phyloP scores from a whole-genome alignment of 345 rosid genomes.

The Citrus hindsii region DNA sequence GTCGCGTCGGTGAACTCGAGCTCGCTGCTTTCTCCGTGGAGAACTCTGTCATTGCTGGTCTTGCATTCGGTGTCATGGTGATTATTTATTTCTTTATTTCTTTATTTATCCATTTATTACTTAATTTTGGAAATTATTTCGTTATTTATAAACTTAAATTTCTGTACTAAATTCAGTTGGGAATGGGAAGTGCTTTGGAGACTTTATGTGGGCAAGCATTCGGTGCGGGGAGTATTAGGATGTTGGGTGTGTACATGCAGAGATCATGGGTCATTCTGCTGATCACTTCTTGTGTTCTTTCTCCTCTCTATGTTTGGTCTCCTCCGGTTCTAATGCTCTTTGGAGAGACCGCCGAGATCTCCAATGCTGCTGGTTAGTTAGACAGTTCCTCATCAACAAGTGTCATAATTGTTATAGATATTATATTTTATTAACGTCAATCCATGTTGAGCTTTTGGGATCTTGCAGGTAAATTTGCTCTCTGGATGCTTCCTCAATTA shows the following conservation, averaged over 20 bases:
- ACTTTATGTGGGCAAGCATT: conserved; percentile 91
- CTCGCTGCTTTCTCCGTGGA: conserved; percentile 89
- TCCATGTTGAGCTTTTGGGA: not conserved
- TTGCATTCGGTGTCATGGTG: conserved; percentile 85
- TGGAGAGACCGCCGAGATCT: conserved; percentile 73
- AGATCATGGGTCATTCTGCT: conserved; percentile 89
- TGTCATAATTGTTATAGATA: not conserved
- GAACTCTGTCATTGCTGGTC: conserved; percentile 86
- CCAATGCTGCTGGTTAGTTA: conserved; percentile 71
- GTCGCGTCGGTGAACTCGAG: conserved; percentile 66
- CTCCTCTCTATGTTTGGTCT: conserved; percentile 80
- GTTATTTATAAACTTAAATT: not conserved
- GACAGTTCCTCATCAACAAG: not conserved
- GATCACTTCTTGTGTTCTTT: conserved; percentile 54
- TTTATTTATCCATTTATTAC: not conserved
- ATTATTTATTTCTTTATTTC: not conserved
- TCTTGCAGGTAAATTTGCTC: conserved; percentile 70
- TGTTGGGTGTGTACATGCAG: conserved; percentile 93
- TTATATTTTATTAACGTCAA: not conserved
- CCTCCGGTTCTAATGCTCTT: conserved; percentile 69
- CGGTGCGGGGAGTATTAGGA: conserved; percentile 73
- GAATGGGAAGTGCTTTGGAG: conserved; percentile 96
- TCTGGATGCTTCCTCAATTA: conserved; percentile 87
- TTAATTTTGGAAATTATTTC: too few relatives aligned
- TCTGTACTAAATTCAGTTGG: conserved; percentile 46